These are phyloP conservation scores for Rhodotorula sp. DNA, from an alignment of 1,284 basidiomycete species.

Conservation along the genomic window DNA sequence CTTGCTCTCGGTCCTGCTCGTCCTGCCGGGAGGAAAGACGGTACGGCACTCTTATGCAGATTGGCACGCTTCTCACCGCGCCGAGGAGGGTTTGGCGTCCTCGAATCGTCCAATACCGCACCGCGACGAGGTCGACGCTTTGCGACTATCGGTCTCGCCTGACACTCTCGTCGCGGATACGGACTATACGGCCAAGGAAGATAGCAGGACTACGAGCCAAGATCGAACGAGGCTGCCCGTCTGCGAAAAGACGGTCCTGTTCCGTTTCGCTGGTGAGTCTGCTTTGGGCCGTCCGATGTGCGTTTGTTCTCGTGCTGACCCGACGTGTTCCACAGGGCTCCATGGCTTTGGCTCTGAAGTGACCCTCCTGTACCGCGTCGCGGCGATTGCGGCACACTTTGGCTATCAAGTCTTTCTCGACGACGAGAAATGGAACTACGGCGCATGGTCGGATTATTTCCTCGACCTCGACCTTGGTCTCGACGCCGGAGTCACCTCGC, in stretches of 20 bases:
- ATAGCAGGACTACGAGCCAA: no score
- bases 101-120: neutral
- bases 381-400: constrained; percentile 36
- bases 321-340: constrained; percentile 13
- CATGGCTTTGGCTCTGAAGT: constrained; percentile 44
- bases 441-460: constrained; percentile 35
- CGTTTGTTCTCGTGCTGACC: no score
- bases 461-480: neutral
- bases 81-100: no score
- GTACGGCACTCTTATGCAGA: no score
- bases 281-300: neutral
- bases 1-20: no score
- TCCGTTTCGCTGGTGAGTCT: constrained; percentile 30
- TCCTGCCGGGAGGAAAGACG: no score
- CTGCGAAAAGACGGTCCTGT: constrained; percentile 26
- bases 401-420: constrained; percentile 40
- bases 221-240: neutral
- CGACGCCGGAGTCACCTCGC: neutral
- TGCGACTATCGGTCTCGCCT: neutral
- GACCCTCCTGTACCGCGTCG: constrained; percentile 37
- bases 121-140: no score
- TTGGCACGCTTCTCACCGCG: no score
- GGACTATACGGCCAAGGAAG: no score
- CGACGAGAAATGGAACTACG: constrained; percentile 41
- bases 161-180: no score